Evolutionary conservation across 805 yeast species (phyloP).

Genomic region (Starmerella stigmatis): DNA sequence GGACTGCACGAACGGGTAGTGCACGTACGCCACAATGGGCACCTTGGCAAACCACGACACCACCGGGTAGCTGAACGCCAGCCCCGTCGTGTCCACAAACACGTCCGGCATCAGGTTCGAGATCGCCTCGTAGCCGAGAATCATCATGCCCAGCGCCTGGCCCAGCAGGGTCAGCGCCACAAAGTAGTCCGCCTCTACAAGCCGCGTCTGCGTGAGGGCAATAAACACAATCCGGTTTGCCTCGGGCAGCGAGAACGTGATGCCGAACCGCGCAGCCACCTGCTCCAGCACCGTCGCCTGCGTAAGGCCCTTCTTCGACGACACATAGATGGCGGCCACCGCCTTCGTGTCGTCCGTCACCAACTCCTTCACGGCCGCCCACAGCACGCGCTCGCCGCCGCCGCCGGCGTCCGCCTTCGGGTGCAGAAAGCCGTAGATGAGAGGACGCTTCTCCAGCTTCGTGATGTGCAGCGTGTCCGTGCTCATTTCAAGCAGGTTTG

Average conservation of each 20-base stretch:
- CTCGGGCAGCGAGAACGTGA: conserved; percentile 40
- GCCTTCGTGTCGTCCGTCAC: conserved; percentile 38
- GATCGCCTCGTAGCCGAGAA: conserved; percentile 62
- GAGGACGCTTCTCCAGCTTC: conserved; percentile 12
- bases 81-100: conserved; percentile 92
- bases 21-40: conserved; percentile 84
- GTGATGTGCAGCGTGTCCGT: conserved; percentile 10
- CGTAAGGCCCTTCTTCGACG: conserved; percentile 36
- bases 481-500: conserved; percentile 18
- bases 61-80: conserved; percentile 74
- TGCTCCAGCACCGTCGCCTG: conserved; percentile 39
- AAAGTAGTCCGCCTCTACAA: conserved; percentile 67
- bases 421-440: conserved; percentile 79
- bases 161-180: conserved; percentile 71
- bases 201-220: conserved; percentile 43
- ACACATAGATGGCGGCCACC: conserved; percentile 63
- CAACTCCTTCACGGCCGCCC: conserved; percentile 82
- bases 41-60: conserved; percentile 46
- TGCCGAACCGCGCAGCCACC: conserved; percentile 40
- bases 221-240: conserved; percentile 48
- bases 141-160: conserved; percentile 71
- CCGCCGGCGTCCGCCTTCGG: conserved; percentile 96
- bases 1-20: conserved; percentile 79
- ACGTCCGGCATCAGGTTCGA: conserved; percentile 63
- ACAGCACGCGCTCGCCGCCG: conserved; percentile 93